These are phyloP conservation scores for Pelargonium exstipulatum DNA, from an alignment of 441 rosid species.

Conservation along the genomic window DNA sequence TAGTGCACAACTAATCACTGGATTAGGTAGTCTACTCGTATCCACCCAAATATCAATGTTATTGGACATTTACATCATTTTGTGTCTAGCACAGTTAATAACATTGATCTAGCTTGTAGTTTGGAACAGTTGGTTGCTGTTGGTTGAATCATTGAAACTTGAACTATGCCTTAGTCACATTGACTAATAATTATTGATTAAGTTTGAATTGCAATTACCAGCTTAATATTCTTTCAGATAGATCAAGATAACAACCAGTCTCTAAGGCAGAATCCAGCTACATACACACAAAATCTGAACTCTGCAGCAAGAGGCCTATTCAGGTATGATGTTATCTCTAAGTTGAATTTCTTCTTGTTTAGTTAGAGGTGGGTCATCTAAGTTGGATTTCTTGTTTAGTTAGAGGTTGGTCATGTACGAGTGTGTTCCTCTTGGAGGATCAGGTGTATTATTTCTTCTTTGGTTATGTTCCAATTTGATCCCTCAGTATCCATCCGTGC, in stretches of 20 bases:
- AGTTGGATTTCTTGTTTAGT: conserved; percentile 1
- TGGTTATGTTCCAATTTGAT: no score
- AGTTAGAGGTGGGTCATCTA: background rate
- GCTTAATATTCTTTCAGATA: conserved; percentile 45
- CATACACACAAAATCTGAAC: conserved; percentile 53
- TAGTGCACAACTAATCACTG: background rate
- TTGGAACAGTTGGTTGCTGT: conserved; percentile 11
- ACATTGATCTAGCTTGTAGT: background rate
- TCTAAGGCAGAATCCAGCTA: conserved; percentile 63
- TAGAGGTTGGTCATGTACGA: background rate
- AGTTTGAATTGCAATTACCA: conserved; percentile 16
- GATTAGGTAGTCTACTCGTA: background rate
- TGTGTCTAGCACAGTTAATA: no score
- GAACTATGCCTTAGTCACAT: background rate
- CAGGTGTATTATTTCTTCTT: background rate
- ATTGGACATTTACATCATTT: background rate
- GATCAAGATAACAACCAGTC: conserved; percentile 52
- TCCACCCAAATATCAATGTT: background rate
- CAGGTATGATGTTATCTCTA: conserved; percentile 46
- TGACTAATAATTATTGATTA: conserved; percentile 3
- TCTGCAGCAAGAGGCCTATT: conserved; percentile 73
- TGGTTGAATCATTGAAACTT: conserved; percentile 7
- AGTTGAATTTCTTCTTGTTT: conserved; percentile 2
- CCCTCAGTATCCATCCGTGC: no score
- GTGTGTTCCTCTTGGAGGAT: background rate